Conservation (phyloP, 2,329 filamentous ascomycete species). For the Clarireedia sp. region DNA sequence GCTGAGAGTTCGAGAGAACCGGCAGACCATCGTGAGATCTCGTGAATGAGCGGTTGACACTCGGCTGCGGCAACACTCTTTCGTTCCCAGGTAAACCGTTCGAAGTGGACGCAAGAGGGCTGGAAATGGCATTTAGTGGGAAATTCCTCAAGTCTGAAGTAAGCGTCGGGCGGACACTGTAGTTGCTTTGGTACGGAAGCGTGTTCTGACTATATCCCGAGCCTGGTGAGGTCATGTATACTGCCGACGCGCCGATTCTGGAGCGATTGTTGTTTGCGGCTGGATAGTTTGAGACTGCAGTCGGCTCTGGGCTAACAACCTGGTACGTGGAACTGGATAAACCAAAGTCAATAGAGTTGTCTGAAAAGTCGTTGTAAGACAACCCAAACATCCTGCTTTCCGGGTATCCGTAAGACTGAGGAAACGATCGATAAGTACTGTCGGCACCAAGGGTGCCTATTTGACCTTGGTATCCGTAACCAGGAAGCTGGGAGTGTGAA, state of each 20-base stretch:
- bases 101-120: not conserved
- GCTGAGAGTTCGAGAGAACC: not conserved
- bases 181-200: not conserved
- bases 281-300: slow-evolving; percentile 6
- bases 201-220: not conserved
- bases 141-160: slow-evolving; percentile 4
- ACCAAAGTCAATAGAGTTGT: slow-evolving; percentile 1
- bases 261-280: not conserved
- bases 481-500: not conserved
- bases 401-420: not conserved
- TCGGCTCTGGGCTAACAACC: not conserved
- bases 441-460: not conserved
- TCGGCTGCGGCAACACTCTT: not conserved
- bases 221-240: not conserved
- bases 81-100: not conserved
- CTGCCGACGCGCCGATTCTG: not conserved
- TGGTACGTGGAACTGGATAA: not conserved
- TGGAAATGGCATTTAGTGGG: not conserved
- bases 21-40: not conserved
- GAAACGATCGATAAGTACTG: too few species aligned
- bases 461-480: not conserved
- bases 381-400: not conserved
- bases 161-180: not conserved
- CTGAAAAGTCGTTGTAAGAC: not conserved
- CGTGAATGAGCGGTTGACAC: slow-evolving; percentile 1